These are phyloP conservation scores for Oryza punctata DNA, from an alignment of 176 grass and related monocot genomes.

Conservation along the genomic window DNA sequence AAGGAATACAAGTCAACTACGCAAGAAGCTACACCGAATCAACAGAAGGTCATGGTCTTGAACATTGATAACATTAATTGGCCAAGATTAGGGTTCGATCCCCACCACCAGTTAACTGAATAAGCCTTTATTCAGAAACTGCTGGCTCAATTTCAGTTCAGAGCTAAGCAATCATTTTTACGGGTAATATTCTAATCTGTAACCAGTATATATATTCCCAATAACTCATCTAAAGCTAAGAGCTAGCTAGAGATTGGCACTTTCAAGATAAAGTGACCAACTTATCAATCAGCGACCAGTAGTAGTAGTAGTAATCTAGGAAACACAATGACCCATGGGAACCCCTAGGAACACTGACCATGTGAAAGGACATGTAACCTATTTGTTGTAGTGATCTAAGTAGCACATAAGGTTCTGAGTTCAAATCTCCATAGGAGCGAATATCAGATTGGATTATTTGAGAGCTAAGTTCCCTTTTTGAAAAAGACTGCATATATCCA, in stretches of 20 bases:
- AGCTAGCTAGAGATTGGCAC: slow-evolving; percentile 22
- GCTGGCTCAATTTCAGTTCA: neutral
- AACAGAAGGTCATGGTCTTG: neutral
- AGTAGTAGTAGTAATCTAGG: neutral
- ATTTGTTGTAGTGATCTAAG: too few species aligned
- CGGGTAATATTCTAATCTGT: neutral
- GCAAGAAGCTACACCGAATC: neutral
- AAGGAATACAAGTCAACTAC: neutral
- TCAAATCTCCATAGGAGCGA: too few species aligned
- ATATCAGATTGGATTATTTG: too few species aligned
- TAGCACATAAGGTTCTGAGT: too few species aligned
- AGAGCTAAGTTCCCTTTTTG: too few species aligned
- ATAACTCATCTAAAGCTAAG: neutral
- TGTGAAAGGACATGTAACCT: too few species aligned
- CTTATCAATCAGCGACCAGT: slow-evolving; percentile 26
- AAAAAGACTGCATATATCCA: too few species aligned
- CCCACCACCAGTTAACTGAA: neutral
- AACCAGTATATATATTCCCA: neutral
- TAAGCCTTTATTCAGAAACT: neutral
- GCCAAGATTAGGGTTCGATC: neutral
- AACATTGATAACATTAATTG: neutral
- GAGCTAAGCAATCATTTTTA: neutral
- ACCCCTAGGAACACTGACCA: slow-evolving; percentile 8
- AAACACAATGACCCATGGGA: slow-evolving; percentile 28
- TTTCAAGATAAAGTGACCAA: slow-evolving; percentile 11